These are phyloP conservation scores for Yueomyces sinensis DNA, from an alignment of 805 yeast genomes.

Conservation along the genomic window DNA sequence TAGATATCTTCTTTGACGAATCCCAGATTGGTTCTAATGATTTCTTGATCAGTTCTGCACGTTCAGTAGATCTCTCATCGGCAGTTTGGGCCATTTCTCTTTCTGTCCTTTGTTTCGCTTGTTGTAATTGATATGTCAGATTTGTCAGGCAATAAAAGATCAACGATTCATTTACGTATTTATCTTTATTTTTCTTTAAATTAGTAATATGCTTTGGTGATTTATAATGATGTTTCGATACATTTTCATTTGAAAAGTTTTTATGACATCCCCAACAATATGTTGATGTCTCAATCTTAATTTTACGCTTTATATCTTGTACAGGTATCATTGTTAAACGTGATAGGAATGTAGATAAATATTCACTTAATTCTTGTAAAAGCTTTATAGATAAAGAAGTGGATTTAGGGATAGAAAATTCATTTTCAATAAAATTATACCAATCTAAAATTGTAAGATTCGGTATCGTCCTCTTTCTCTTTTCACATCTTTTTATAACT, in stretches of 20 bases:
- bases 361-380: background rate
- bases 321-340: background rate
- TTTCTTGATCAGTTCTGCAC: background rate
- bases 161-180: background rate
- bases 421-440: background rate
- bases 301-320: background rate
- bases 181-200: too few species aligned
- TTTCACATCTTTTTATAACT: background rate
- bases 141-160: background rate
- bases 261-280: background rate
- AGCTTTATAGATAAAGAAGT: background rate
- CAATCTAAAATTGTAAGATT: background rate
- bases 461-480: background rate
- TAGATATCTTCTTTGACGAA: too few species aligned
- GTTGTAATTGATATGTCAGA: too few species aligned
- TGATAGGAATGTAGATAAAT: background rate
- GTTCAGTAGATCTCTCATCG: background rate
- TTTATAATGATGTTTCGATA: background rate
- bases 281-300: background rate
- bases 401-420: background rate
- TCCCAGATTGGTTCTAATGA: too few species aligned
- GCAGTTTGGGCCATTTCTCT: background rate
- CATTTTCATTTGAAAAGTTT: background rate
- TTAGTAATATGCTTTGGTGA: background rate
- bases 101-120: background rate